phyloP scores from a whole-genome alignment of 1,284 basidiomycete genomes.

The Mycosarcoma mackinlayi region DNA sequence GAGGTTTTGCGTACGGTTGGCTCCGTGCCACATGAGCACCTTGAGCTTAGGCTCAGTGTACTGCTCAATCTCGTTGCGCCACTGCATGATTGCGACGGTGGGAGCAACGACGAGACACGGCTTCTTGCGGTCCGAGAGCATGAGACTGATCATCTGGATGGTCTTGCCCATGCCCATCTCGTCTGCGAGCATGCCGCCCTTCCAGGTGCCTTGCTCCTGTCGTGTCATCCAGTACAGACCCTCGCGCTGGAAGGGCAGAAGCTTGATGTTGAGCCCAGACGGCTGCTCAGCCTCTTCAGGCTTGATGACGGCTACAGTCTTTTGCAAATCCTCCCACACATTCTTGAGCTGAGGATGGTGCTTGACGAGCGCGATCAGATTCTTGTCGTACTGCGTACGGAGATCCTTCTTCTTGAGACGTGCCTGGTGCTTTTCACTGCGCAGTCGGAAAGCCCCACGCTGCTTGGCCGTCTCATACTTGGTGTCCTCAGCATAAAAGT shows the following conservation, averaged over 20 bases:
- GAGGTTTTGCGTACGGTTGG: constrained; percentile 72
- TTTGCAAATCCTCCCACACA: constrained; percentile 87
- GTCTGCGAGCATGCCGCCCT: constrained; percentile 92
- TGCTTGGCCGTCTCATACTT: constrained; percentile 62
- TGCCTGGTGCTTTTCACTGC: constrained; percentile 41
- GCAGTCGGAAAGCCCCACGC: constrained; percentile 41
- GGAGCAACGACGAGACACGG: constrained; percentile 89
- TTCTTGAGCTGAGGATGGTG: constrained; percentile 78
- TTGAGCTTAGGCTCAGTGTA: constrained; percentile 69
- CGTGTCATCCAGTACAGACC: constrained; percentile 95
- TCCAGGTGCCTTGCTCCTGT: constrained; percentile 89
- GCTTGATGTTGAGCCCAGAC: constrained; percentile 73
- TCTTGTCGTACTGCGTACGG: constrained; percentile 42
- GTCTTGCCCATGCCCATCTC: constrained; percentile 97
- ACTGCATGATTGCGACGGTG: constrained; percentile 98
- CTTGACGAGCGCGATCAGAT: constrained; percentile 18
- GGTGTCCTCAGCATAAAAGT: constrained; percentile 38
- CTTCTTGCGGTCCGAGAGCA: constrained; percentile 80
- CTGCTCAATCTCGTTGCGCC: constrained; percentile 89
- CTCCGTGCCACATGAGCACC: constrained; percentile 92
- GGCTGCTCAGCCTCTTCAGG: constrained; percentile 79
- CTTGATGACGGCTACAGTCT: constrained; percentile 68
- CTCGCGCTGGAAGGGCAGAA: constrained; percentile 84
- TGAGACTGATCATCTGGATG: constrained; percentile 92
- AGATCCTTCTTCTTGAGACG: constrained; percentile 41